Conservation (phyloP, 805 yeast genomes). For the Torulaspora maleeae region DNA sequence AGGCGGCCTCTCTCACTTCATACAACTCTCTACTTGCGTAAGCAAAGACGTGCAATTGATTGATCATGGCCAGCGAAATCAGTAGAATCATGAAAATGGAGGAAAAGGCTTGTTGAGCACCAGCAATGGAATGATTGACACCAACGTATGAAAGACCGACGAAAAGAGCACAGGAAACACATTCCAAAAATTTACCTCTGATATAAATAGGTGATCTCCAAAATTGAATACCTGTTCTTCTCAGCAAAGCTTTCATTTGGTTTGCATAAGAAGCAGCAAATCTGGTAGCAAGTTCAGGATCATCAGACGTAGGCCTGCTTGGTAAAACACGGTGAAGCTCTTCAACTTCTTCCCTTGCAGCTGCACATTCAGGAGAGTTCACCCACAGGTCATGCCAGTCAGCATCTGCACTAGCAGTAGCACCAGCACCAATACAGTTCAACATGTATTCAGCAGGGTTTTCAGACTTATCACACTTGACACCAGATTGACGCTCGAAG, state of each 20-base stretch:
- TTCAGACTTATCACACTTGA: constrained; percentile 53
- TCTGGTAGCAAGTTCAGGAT: constrained; percentile 37
- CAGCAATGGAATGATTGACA: constrained; percentile 57
- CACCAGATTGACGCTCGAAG: constrained; percentile 70
- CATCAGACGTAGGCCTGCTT: constrained; percentile 31
- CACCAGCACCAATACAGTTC: constrained; percentile 76
- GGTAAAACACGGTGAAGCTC: constrained; percentile 47
- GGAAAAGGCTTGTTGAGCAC: constrained; percentile 61
- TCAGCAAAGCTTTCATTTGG: constrained; percentile 44
- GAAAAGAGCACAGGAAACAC: constrained; percentile 51
- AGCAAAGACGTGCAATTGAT: constrained; percentile 61
- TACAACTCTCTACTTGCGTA: constrained; percentile 56
- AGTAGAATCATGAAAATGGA: constrained; percentile 54
- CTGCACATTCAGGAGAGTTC: constrained; percentile 46
- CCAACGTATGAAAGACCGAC: constrained; percentile 64
- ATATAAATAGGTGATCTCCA: constrained; percentile 61
- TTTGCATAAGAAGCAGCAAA: constrained; percentile 43
- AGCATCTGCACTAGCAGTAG: constrained; percentile 53
- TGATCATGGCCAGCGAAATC: constrained; percentile 48
- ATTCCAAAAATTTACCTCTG: constrained; percentile 53
- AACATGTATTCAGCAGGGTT: constrained; percentile 77
- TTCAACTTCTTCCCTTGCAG: constrained; percentile 49
- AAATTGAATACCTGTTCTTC: constrained; percentile 54
- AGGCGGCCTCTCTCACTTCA: constrained; percentile 70
- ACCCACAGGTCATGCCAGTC: constrained; percentile 67